These are phyloP conservation scores for Thinopyrum elongatum DNA, from an alignment of 176 grass and related monocot species.

Conservation along the genomic window DNA sequence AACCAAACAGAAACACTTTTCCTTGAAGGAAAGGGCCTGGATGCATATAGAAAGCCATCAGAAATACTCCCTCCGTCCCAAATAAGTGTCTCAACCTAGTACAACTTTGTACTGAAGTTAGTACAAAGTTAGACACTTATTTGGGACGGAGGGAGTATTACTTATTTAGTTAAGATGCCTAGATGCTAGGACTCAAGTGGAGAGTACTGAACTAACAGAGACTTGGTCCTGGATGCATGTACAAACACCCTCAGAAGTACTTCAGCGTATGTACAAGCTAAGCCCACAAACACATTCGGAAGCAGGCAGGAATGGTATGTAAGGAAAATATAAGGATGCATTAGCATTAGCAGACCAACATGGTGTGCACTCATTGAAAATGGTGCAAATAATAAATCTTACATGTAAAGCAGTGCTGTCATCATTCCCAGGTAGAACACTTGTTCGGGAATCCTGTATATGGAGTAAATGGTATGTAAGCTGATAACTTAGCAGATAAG, in stretches of 20 bases:
- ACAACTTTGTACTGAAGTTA: too few relatives aligned
- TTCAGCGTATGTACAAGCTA: neutral
- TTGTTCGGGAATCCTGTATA: constrained; percentile 61
- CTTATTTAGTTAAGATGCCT: neutral
- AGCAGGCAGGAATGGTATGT: neutral
- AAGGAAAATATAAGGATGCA: neutral
- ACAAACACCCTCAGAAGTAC: neutral
- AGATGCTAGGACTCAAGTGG: constrained; percentile 12
- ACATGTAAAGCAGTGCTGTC: constrained; percentile 67
- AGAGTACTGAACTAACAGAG: constrained; percentile 8
- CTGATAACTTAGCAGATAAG: neutral
- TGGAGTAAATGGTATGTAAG: neutral
- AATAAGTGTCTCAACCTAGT: too few relatives aligned
- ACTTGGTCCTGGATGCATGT: constrained; percentile 7
- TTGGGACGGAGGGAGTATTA: too few relatives aligned
- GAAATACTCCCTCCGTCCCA: too few relatives aligned
- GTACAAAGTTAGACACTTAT: too few relatives aligned
- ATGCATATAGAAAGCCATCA: constrained; percentile 7
- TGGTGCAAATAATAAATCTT: constrained; percentile 6
- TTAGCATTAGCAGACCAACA: neutral
- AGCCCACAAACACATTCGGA: constrained; percentile 9
- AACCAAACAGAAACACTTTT: constrained; percentile 9
- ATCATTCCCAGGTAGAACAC: constrained; percentile 56
- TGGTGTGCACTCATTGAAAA: neutral
- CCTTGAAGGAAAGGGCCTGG: neutral